Conservation (phyloP, 441 rosid genomes). For the Croton setiger region DNA sequence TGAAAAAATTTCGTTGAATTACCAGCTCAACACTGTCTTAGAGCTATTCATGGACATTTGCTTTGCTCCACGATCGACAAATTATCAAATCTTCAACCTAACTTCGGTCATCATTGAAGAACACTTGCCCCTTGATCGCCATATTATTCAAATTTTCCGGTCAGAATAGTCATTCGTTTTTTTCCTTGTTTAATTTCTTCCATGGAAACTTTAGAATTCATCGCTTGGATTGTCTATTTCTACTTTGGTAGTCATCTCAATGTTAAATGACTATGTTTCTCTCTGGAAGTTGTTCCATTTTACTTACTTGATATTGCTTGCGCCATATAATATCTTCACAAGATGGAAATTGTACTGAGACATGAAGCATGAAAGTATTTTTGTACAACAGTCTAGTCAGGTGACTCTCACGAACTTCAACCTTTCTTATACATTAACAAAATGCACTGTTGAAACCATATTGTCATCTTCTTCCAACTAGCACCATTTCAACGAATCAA, state of each 20-base stretch:
- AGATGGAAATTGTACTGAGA: conserved; percentile 73
- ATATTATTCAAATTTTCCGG: conserved; percentile 46
- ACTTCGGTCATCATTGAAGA: too few relatives aligned
- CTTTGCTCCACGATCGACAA: too few relatives aligned
- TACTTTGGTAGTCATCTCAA: conserved; percentile 88
- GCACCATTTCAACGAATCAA: too few relatives aligned
- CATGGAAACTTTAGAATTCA: conserved; percentile 53
- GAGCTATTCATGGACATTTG: too few relatives aligned
- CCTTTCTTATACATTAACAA: conserved; percentile 53
- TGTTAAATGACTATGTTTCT: conserved; percentile 72
- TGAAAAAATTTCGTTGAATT: too few relatives aligned
- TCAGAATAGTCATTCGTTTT: conserved; percentile 48
- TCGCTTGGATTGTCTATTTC: conserved; percentile 77
- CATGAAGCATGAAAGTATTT: conserved; percentile 82
- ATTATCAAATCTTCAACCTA: too few relatives aligned
- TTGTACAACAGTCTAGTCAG: conserved; percentile 79
- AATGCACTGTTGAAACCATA: conserved; percentile 21
- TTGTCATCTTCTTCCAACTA: not conserved
- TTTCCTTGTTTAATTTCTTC: conserved; percentile 64
- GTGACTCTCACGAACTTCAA: conserved; percentile 88
- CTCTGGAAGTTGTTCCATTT: conserved; percentile 62
- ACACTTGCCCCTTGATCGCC: too few relatives aligned
- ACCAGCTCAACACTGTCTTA: too few relatives aligned
- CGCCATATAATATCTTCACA: conserved; percentile 76
- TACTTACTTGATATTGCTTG: conserved; percentile 75